A percentile compares a stretch with the other conserved stretches of the same genome.
Conservation (phyloP, 2,329 filamentous ascomycete genomes). For the Pseudocercospora eumusae region DNA sequence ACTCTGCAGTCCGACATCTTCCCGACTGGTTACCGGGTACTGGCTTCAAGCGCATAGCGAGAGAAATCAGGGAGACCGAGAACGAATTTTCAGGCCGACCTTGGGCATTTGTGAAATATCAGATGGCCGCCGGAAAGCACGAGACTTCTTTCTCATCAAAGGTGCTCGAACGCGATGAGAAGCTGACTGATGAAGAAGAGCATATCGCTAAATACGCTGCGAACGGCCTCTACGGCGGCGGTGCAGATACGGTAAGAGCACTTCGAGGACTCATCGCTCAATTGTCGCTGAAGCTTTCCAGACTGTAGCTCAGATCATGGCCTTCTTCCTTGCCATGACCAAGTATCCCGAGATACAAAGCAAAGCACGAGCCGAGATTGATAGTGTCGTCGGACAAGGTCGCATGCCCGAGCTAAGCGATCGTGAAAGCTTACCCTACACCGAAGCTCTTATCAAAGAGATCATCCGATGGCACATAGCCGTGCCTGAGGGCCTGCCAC, state of each 20-base stretch:
- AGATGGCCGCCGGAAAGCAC: not conserved
- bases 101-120: not conserved
- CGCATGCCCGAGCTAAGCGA: not conserved
- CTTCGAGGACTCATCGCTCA: not conserved
- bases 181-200: not conserved
- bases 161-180: not conserved
- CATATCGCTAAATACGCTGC: not conserved
- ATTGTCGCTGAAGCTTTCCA: not conserved
- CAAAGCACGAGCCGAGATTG: not conserved
- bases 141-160: not conserved
- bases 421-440: not conserved
- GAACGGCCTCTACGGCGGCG: not conserved
- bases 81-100: not conserved
- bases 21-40: not conserved
- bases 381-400: not conserved
- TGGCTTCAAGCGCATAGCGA: not conserved
- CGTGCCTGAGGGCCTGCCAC: not conserved
- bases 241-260: not conserved
- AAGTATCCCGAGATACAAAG: not conserved
- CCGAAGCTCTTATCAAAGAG: not conserved
- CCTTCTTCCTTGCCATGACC: not conserved
- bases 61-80: not conserved
- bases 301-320: not conserved
- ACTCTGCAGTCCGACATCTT: not conserved
- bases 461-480: not conserved